Evolutionary conservation across 768 basidiomycete species (phyloP).

Genomic region (Leccinum fibrillosum): DNA sequence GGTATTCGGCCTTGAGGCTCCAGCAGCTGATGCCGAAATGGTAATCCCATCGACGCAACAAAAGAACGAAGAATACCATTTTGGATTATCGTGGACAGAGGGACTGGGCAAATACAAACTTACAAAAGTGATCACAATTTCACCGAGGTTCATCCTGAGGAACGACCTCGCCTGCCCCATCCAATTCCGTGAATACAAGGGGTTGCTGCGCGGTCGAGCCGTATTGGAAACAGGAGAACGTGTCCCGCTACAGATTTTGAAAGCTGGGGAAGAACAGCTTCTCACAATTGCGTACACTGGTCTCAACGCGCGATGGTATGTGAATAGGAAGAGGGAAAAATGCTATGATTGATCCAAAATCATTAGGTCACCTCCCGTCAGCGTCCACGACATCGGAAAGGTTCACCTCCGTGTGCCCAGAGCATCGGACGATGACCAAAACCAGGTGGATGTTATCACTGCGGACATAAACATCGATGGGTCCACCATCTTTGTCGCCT

Average conservation of each 20-base stretch:
- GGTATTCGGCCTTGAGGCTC: conserved; percentile 89
- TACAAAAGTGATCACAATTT: conserved; percentile 87
- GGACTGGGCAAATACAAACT: conserved; percentile 97
- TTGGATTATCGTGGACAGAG: conserved; percentile 90
- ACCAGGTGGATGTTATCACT: conserved; percentile 54
- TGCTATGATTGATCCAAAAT: background rate
- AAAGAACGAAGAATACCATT: conserved; percentile 65
- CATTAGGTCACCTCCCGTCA: conserved; percentile 86
- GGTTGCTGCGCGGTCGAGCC: conserved; percentile 57
- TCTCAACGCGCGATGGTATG: conserved; percentile 76
- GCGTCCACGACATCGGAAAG: conserved; percentile 85
- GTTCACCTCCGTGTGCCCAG: conserved; percentile 68
- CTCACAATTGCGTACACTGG: conserved; percentile 87
- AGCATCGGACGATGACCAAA: conserved; percentile 26
- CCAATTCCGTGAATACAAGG: conserved; percentile 83
- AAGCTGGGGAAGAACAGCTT: conserved; percentile 64
- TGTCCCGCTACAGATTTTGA: conserved; percentile 63
- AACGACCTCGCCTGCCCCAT: conserved; percentile 71
- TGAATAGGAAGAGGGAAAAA: conserved; percentile 1
- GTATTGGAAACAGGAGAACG: conserved; percentile 66
- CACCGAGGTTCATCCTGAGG: conserved; percentile 87
- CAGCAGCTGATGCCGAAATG: conserved; percentile 84
- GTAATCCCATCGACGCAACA: conserved; percentile 62
- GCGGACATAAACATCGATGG: conserved; percentile 81
- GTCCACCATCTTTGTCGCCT: conserved; percentile 83